A percentile compares a stretch with the other conserved stretches of the same genome.
Conservation (phyloP, 2,329 filamentous ascomycete genomes). For the Sarocladiaceae sp. region DNA sequence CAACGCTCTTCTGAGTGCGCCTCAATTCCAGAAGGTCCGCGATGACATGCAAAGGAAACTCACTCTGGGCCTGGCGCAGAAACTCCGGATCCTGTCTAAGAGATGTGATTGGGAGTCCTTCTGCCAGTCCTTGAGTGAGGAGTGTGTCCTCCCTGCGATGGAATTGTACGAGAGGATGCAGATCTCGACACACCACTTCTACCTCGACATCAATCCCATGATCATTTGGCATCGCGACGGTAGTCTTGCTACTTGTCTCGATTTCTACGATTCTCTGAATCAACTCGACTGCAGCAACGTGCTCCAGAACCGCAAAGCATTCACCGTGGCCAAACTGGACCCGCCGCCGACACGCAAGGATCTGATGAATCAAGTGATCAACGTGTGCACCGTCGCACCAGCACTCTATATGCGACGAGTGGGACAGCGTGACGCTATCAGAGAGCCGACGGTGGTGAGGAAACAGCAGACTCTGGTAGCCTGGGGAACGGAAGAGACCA, state of each 20-base stretch:
- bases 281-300: slow-evolving; percentile 31
- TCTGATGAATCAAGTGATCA: slow-evolving; percentile 24
- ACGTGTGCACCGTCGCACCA: slow-evolving; percentile 30
- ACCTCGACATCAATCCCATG: slow-evolving; percentile 28
- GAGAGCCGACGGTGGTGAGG: slow-evolving; percentile 28
- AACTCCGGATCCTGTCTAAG: slow-evolving; percentile 23
- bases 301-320: slow-evolving; percentile 30
- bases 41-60: slow-evolving; percentile 20
- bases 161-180: slow-evolving; percentile 33
- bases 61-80: slow-evolving; percentile 21
- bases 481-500: slow-evolving; percentile 30
- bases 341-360: slow-evolving; percentile 25
- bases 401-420: slow-evolving; percentile 32
- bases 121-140: slow-evolving; percentile 19
- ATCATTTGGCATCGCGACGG: slow-evolving; percentile 20
- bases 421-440: slow-evolving; percentile 27
- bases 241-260: slow-evolving; percentile 21
- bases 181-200: slow-evolving; percentile 33
- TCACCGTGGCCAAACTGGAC: slow-evolving; percentile 27
- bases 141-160: slow-evolving; percentile 31
- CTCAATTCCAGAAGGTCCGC: slow-evolving; percentile 22
- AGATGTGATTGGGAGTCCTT: slow-evolving; percentile 20
- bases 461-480: slow-evolving; percentile 35
- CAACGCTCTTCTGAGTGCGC: slow-evolving; percentile 28
- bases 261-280: slow-evolving; percentile 26